Base-by-base conservation (phyloP, 2,329 filamentous ascomycete species). In the Alternaria ventricosa region DNA sequence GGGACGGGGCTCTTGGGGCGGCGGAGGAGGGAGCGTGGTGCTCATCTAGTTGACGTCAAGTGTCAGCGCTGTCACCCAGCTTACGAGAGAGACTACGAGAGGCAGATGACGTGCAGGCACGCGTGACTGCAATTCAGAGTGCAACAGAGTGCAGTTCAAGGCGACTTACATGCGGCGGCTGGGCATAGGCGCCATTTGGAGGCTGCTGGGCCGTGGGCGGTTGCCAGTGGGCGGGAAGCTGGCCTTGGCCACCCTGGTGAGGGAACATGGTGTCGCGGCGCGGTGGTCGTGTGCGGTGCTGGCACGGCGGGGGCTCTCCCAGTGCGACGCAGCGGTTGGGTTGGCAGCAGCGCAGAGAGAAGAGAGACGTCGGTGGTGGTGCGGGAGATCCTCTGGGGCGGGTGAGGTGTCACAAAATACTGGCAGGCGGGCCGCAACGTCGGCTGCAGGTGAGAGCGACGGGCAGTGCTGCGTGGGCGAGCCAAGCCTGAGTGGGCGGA, bases 161-260 rank as follows among this genome's bases (percentile, higher is more conserved):
- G 45, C 27, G 23, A 78, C 77, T 75, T 78, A 79, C 78, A 72
- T 79, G 78, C 60, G 71, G 64, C 58, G 76, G 72, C 59, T 75
- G 77, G 62, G 73, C 73, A 63, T 80, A 80, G 51, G 76, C 64
- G 67, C 75, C 77, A 70, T 75, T 78, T 57, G 76, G 69, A 56
- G 78, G 75, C 68, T 78, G 75, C 65, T 76, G 75, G 33, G 74
- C 65, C 44, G 73, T 75, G 18, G 76, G 76, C 55, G 78, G 78
- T 65, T 79, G 76, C 76, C 77, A 79, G 66, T 80, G 78, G 30
- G 78, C 72, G 61, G 77, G 77, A 60, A 78, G 72, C 69, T 79
- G 78, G 69, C 77, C 78, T 65, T 77, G 78, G 72, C 74, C 75
- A 57, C 69, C 73, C 68, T 74, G 68, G 67, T 78, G 75, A 70